These are phyloP conservation scores for Candida montana DNA, from an alignment of 805 yeast species.

Conservation along the genomic window DNA sequence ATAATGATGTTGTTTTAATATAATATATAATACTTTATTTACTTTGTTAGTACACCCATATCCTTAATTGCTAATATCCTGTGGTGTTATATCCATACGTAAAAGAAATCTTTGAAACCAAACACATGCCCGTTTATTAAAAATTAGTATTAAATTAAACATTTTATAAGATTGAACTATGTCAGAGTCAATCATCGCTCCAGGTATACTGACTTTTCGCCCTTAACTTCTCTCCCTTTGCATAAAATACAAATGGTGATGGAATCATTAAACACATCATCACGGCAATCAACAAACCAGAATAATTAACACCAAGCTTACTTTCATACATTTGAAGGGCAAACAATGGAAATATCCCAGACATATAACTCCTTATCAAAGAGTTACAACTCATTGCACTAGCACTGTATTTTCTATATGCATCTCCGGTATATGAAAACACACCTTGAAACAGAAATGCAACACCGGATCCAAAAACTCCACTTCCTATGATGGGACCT, in stretches of 20 bases:
- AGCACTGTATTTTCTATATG: constrained; percentile 51
- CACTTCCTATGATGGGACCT: constrained; percentile 64
- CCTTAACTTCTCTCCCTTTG: constrained; percentile 40
- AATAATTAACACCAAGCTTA: constrained; percentile 53
- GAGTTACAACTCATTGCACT: constrained; percentile 48
- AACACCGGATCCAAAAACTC: constrained; percentile 68
- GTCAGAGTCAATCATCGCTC: constrained; percentile 17
- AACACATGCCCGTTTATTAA: no score
- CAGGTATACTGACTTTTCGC: constrained; percentile 44
- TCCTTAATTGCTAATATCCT: no score
- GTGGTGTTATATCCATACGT: no score
- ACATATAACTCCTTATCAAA: constrained; percentile 46
- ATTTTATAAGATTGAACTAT: no score
- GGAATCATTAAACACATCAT: constrained; percentile 45
- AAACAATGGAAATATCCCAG: constrained; percentile 54
- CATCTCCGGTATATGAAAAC: constrained; percentile 59
- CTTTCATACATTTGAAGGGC: constrained; percentile 50
- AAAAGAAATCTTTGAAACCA: no score
- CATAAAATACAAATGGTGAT: constrained; percentile 49
- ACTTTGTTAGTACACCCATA: no score
- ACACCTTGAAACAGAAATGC: constrained; percentile 63
- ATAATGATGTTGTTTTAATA: no score
- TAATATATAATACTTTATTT: no score
- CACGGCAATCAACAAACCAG: constrained; percentile 47
- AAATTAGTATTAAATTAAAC: no score